A percentile compares a stretch with the other conserved stretches of the same genome.
Conservation (phyloP, 2,329 filamentous ascomycete species). For the Claviceps paspali region DNA sequence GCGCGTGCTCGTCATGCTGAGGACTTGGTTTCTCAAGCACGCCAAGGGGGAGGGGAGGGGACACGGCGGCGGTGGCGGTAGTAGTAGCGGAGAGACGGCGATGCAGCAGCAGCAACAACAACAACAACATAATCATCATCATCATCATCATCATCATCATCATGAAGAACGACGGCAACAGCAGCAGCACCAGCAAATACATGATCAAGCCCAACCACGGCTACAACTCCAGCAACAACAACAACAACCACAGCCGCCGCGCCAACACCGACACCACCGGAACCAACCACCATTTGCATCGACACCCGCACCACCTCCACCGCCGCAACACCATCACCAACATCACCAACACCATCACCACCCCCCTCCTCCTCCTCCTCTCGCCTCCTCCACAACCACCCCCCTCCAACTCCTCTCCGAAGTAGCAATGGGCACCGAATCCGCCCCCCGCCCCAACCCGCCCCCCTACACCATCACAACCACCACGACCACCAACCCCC, state of each 20-base stretch:
- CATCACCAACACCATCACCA: conserved; percentile 7
- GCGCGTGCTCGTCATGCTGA: conserved; percentile 54
- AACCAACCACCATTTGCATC: too few species aligned
- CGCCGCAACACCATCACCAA: too few species aligned
- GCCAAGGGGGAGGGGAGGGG: conserved; percentile 12
- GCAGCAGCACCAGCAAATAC: background rate
- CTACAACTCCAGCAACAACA: too few species aligned
- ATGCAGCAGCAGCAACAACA: background rate
- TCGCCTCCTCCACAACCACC: conserved; percentile 26
- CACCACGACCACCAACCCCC: conserved; percentile 12
- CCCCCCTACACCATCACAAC: conserved; percentile 11
- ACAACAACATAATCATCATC: background rate
- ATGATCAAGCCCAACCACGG: too few species aligned
- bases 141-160: background rate
- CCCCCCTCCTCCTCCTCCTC: background rate
- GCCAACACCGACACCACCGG: too few species aligned
- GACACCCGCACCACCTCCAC: too few species aligned
- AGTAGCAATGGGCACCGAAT: conserved; percentile 32
- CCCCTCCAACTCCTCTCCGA: conserved; percentile 42
- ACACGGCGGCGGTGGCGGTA: background rate
- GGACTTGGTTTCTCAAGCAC: conserved; percentile 50
- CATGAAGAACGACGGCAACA: background rate
- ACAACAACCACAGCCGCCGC: too few species aligned
- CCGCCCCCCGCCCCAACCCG: conserved; percentile 8
- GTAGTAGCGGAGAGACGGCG: too few species aligned